phyloP scores from a whole-genome alignment of 208 protist genomes.

The Crithidia sp. region DNA sequence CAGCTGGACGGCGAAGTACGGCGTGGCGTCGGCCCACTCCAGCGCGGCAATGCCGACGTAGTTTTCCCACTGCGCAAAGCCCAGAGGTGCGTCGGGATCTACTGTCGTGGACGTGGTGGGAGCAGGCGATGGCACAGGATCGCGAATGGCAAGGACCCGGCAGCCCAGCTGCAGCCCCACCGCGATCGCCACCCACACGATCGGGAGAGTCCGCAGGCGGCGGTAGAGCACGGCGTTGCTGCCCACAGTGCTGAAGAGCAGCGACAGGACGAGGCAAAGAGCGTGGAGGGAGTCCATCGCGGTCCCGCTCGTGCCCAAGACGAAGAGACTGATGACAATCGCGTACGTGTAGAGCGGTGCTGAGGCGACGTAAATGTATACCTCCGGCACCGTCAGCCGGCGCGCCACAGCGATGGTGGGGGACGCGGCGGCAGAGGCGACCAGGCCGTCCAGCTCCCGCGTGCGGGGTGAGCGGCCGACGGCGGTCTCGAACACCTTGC shows the following conservation, averaged over 20 bases:
- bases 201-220: conserved; percentile 20
- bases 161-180: conserved; percentile 29
- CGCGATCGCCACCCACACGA: conserved; percentile 24
- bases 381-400: conserved; percentile 17
- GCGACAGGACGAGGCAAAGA: conserved; percentile 25
- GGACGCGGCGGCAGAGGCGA: not conserved
- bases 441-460: conserved; percentile 15
- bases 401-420: not conserved
- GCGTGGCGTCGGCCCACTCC: conserved; percentile 11
- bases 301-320: conserved; percentile 26
- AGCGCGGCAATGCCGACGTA: not conserved
- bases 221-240: conserved; percentile 33
- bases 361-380: conserved; percentile 11
- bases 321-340: conserved; percentile 30
- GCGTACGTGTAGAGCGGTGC: conserved; percentile 27
- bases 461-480: conserved; percentile 26
- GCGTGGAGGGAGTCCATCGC: conserved; percentile 24
- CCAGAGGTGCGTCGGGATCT: too few species aligned
- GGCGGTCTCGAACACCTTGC: conserved; percentile 16
- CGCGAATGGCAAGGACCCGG: not conserved
- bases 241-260: conserved; percentile 27
- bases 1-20: conserved; percentile 28
- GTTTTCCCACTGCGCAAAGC: not conserved
- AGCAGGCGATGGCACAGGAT: not conserved
- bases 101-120: not conserved